These are phyloP conservation scores for Echria macrotheca DNA, from an alignment of 495 filamentous ascomycete genomes.

Conservation along the genomic window DNA sequence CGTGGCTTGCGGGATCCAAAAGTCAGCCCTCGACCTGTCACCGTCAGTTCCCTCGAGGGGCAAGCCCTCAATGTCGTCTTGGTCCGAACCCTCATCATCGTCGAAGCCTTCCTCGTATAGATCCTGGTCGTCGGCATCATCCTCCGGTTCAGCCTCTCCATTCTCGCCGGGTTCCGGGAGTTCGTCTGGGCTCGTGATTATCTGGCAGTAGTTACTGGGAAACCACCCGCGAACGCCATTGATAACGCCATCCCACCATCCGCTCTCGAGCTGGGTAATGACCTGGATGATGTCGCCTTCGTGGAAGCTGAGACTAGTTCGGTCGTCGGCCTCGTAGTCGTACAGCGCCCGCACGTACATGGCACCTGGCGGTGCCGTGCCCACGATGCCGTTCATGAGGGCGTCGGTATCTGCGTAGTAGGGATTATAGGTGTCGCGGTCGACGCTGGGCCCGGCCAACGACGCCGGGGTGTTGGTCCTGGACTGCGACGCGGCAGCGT, in stretches of 20 bases:
- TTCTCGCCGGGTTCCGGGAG: conserved; percentile 51
- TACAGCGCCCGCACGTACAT: conserved; percentile 95
- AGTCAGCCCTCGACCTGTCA: conserved; percentile 82
- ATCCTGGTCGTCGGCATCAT: conserved; percentile 54
- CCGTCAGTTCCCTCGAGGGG: conserved; percentile 64
- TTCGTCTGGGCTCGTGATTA: conserved; percentile 71
- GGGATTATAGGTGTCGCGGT: conserved; percentile 27
- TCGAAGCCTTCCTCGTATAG: conserved; percentile 37
- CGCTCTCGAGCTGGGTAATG: conserved; percentile 93
- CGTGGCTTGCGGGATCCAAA: conserved; percentile 98
- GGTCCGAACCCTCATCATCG: conserved; percentile 25
- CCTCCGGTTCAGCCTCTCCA: conserved; percentile 64
- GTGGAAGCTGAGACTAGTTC: conserved; percentile 91
- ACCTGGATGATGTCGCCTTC: conserved; percentile 96
- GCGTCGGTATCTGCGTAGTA: conserved; percentile 8
- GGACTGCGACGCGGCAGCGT: conserved; percentile 19
- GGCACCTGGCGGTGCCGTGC: conserved; percentile 65
- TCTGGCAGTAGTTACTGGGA: conserved; percentile 94
- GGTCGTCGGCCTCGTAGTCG: conserved; percentile 95
- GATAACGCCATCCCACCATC: conserved; percentile 99
- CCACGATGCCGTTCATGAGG: conserved; percentile 65
- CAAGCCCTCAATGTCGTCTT: conserved; percentile 51
- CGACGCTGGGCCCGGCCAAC: conserved; percentile 32
- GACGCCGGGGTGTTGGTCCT: conserved; percentile 31
- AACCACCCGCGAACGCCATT: conserved; percentile 94